Percentiles rank a stretch among this genome's conserved stretches.
phyloP scores from a whole-genome alignment of 306 rosid genomes.

The Cucumis sativus region Cucumber_9930_V3 NC_026657.2:34463501-34464000 shows the following conservation, averaged over 20 bases:
- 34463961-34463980: no score
- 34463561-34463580: slow-evolving; percentile 45
- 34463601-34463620: neutral
- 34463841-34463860: neutral
- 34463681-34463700: neutral
- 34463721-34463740: neutral
- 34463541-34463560: slow-evolving; percentile 80
- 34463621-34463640: neutral
- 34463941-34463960: no score
- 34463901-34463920: neutral
- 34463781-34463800: neutral
- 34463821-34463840: neutral
- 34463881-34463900: neutral
- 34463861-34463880: neutral
- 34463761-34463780: neutral
- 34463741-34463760: neutral
- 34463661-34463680: neutral
- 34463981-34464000: no score
- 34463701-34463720: neutral
- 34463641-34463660: neutral
- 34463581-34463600: neutral
- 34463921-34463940: no score
- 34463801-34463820: neutral
- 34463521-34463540: slow-evolving; percentile 62
- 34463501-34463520: slow-evolving; percentile 38